Conservation (phyloP, 2,329 filamentous ascomycete genomes). For the Ceratocystis cubensis region DNA sequence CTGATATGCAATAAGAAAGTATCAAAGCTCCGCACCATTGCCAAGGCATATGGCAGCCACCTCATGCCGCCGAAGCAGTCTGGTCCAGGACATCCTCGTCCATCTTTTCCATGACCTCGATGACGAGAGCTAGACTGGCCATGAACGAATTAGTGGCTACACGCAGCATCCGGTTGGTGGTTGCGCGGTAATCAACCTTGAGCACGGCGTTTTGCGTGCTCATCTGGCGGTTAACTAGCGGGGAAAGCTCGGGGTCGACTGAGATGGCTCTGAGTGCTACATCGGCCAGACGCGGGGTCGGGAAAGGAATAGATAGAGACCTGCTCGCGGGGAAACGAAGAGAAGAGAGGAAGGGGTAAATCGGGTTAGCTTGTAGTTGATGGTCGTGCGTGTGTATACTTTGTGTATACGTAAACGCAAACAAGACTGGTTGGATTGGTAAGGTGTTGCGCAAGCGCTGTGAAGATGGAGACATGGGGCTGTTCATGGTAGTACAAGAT, state of each 20-base stretch:
- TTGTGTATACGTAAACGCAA: no score
- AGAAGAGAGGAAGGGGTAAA: slow-evolving; percentile 17
- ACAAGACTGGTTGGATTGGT: neutral
- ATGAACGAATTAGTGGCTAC: slow-evolving; percentile 95
- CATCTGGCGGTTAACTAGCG: slow-evolving; percentile 64
- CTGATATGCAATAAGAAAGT: neutral
- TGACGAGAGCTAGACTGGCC: slow-evolving; percentile 70
- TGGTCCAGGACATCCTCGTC: slow-evolving; percentile 64
- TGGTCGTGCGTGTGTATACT: neutral
- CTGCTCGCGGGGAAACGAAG: slow-evolving; percentile 33
- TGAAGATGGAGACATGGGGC: neutral
- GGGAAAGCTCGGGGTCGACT: slow-evolving; percentile 82
- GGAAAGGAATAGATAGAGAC: slow-evolving; percentile 67
- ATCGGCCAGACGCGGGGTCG: slow-evolving; percentile 61
- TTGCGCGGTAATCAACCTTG: slow-evolving; percentile 66
- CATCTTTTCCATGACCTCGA: slow-evolving; percentile 82
- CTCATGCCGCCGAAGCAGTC: slow-evolving; percentile 4
- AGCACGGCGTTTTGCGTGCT: slow-evolving; percentile 46
- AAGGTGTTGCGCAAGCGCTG: neutral
- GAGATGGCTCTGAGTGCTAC: slow-evolving; percentile 63
- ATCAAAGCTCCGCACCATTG: neutral
- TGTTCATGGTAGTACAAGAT: neutral
- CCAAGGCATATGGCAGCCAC: no score
- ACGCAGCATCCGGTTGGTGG: slow-evolving; percentile 90
- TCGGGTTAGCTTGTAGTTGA: neutral